Percentiles rank a stretch among this genome's conserved stretches.
Conservation (phyloP, 2,329 filamentous ascomycete species). For the Neonectria sp. region DNA sequence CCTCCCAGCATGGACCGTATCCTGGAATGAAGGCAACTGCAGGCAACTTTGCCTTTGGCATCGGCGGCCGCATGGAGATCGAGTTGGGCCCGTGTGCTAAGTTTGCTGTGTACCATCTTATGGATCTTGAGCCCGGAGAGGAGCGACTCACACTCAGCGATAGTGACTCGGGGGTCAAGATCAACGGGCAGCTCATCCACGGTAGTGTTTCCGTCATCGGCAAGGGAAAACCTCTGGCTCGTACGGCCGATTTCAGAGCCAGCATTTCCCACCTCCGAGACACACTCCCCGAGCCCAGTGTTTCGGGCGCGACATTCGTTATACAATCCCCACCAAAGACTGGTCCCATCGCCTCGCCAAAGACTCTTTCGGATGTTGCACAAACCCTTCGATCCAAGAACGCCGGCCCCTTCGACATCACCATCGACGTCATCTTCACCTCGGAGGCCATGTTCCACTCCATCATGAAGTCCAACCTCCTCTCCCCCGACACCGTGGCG, state of each 20-base stretch:
- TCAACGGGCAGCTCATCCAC: not conserved
- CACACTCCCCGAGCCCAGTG: not conserved
- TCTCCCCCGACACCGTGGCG: slow-evolving; percentile 30
- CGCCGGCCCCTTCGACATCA: slow-evolving; percentile 61
- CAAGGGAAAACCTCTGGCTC: not conserved
- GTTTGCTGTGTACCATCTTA: slow-evolving; percentile 66
- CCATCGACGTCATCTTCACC: slow-evolving; percentile 66
- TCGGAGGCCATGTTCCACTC: slow-evolving; percentile 50
- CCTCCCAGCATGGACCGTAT: slow-evolving; percentile 60
- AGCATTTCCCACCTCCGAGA: not conserved
- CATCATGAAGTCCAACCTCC: slow-evolving; percentile 29
- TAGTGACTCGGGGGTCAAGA: not conserved
- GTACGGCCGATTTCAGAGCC: not conserved
- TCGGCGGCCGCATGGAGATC: slow-evolving; percentile 49
- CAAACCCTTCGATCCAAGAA: slow-evolving; percentile 65
- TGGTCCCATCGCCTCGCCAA: not conserved
- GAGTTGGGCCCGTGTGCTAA: slow-evolving; percentile 55
- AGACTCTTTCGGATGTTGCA: slow-evolving; percentile 53
- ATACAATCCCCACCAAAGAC: fast-evolving
- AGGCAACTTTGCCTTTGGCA: slow-evolving; percentile 63
- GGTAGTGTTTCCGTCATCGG: slow-evolving; percentile 24
- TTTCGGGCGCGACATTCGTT: not conserved
- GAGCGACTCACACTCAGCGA: slow-evolving; percentile 29
- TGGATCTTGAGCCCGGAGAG: slow-evolving; percentile 54
- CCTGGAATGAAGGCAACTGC: slow-evolving; percentile 65